Base-by-base conservation (phyloP, 805 yeast genomes). In the Metschnikowia peoriensis region DNA sequence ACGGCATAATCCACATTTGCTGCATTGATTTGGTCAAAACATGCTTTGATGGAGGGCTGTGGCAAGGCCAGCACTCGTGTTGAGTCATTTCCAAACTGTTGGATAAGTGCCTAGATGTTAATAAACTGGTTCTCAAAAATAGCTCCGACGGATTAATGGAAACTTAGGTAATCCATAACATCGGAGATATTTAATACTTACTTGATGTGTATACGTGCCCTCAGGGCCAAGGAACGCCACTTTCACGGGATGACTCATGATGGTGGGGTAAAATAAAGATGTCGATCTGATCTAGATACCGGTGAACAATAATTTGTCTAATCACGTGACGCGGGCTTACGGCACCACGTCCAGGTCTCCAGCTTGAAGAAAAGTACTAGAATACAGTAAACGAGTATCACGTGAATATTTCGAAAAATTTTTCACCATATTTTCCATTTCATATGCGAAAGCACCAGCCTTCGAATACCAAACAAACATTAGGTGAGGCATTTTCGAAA, bases 141-240 rank as follows among this genome's bases (percentile, higher is more conserved):
- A n/a, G n/a, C n/a, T n/a, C n/a, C n/a, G n/a, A n/a, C n/a, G n/a
- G n/a, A n/a, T n/a, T n/a, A n/a, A n/a, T n/a, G n/a, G n/a, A n/a
- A n/a, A n/a, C n/a, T n/a, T n/a, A n/a, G n/a, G n/a, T n/a, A n/a
- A n/a, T n/a, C n/a, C n/a, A n/a, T n/a, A n/a, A n/a, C n/a, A n/a
- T n/a, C n/a, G 35, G 35, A 2, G 6, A 15, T 14, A 38, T 2
- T 22, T 3, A 22, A 34, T 9, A 65, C 75, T 38, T 71, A 78
- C 94, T 70, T 91, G 96, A 61, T 93, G 96, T 2, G 98, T 88
- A 68, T 90, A 94, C 0, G 97, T 93, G 1, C 97, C 97, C 47
- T 75, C 75, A 0, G 99, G 99, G 0, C 98, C 99, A 47, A 93
- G 70, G 62, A 82, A 93, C 2, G 89, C 90, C 4, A 88, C 85